These are phyloP conservation scores for Aegilops bicornis DNA, from an alignment of 176 grass and related monocot species.

Conservation along the genomic window DNA sequence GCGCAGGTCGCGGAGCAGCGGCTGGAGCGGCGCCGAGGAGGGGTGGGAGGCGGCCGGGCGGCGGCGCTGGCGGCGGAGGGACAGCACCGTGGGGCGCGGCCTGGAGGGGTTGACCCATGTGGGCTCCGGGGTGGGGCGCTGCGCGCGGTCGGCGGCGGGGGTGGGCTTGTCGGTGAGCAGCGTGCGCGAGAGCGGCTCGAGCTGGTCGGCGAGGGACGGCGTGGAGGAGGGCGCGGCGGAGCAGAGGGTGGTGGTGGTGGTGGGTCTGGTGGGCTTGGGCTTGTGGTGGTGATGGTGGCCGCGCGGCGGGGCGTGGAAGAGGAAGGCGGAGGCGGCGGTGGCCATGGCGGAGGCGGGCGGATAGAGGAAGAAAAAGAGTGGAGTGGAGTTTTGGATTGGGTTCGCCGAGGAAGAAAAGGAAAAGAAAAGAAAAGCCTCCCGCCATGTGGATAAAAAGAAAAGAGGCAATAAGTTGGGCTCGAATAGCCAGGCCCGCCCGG, in stretches of 20 bases:
- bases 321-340: slow-evolving; percentile 46
- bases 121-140: slow-evolving; percentile 41
- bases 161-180: slow-evolving; percentile 64
- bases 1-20: slow-evolving; percentile 51
- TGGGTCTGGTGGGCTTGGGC: background rate
- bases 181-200: slow-evolving; percentile 57
- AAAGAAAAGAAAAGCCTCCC: background rate
- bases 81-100: slow-evolving; percentile 72
- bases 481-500: background rate
- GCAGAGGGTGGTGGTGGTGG: slow-evolving; percentile 17
- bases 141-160: background rate
- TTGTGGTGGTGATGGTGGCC: slow-evolving; percentile 9
- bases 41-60: slow-evolving; percentile 40
- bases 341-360: slow-evolving; percentile 22
- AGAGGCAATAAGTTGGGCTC: background rate
- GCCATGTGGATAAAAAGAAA: background rate
- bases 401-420: background rate
- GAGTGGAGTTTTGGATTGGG: background rate
- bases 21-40: slow-evolving; percentile 32
- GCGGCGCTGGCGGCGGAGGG: slow-evolving; percentile 62
- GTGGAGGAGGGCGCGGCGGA: slow-evolving; percentile 27
- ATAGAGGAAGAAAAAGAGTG: background rate
- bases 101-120: slow-evolving; percentile 81
- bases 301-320: slow-evolving; percentile 30
- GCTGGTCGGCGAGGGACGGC: slow-evolving; percentile 73